These are phyloP conservation scores for Penicillium lagena DNA, from an alignment of 495 filamentous ascomycete genomes.

Conservation along the genomic window DNA sequence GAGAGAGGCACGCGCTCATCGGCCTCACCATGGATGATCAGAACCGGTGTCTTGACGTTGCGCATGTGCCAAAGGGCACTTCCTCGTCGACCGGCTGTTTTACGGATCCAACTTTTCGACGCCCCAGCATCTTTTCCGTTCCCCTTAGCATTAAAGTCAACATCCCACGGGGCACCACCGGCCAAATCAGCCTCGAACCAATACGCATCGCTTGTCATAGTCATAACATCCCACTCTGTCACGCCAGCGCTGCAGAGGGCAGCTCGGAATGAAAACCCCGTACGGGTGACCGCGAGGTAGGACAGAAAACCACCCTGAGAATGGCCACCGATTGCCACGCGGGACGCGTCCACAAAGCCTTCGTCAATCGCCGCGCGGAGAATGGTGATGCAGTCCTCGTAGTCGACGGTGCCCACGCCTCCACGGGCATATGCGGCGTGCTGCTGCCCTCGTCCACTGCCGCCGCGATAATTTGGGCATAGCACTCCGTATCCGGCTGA, in stretches of 20 bases:
- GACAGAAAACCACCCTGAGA: constrained; percentile 26
- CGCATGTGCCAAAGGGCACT: constrained; percentile 16
- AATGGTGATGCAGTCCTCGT: constrained; percentile 21
- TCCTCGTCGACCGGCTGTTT: constrained; percentile 5
- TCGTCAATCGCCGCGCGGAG: constrained; percentile 17
- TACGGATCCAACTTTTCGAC: no score
- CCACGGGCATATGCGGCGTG: constrained; percentile 16
- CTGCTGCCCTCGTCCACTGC: constrained; percentile 18
- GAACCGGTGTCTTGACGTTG: constrained; percentile 10
- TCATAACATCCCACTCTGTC: constrained; percentile 16
- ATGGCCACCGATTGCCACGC: constrained; percentile 20
- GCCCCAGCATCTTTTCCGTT: no score
- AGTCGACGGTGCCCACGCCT: constrained; percentile 17
- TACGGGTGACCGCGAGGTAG: constrained; percentile 10
- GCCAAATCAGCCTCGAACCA: constrained; percentile 12
- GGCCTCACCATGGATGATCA: constrained; percentile 17
- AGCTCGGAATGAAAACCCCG: constrained; percentile 12
- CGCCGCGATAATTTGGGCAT: constrained; percentile 25
- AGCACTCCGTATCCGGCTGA: constrained; percentile 22
- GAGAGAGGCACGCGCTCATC: constrained; percentile 13
- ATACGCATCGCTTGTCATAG: constrained; percentile 10
- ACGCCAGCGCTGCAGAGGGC: constrained; percentile 16
- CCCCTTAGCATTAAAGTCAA: constrained; percentile 2
- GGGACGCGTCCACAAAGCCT: constrained; percentile 16
- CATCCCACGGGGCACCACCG: constrained; percentile 14